Evolutionary conservation across 805 yeast genomes (phyloP).

Genomic region (Lipomyces yamadae): DNA sequence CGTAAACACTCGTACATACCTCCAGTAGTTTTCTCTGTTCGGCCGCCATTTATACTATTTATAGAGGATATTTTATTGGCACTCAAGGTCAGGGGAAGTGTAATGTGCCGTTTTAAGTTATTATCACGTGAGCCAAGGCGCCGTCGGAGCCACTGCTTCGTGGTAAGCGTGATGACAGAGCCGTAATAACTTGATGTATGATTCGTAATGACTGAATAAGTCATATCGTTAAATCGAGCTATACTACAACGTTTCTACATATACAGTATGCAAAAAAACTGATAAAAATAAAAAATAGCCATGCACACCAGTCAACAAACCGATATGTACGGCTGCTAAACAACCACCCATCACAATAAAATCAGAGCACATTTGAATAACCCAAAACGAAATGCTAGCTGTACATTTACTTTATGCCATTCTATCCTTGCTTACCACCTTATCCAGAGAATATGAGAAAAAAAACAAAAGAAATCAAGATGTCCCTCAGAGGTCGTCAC

Average conservation of each 20-base stretch:
- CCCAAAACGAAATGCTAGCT: background rate
- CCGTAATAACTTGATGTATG: background rate
- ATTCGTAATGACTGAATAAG: too few relatives aligned
- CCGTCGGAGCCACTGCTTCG: background rate
- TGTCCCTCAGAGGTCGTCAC: background rate
- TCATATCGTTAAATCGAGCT: background rate
- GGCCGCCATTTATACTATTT: slow-evolving; percentile 54
- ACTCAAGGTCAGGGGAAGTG: background rate
- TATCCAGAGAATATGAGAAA: background rate
- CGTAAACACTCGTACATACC: slow-evolving; percentile 13
- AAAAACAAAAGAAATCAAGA: background rate
- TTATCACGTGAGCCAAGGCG: background rate
- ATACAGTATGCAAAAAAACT: background rate
- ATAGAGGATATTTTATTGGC: too few relatives aligned
- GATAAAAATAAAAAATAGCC: background rate
- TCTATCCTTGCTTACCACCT: background rate
- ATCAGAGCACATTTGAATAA: background rate
- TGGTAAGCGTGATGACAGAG: background rate
- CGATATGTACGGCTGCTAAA: background rate
- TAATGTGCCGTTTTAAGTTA: too few relatives aligned
- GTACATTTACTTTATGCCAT: background rate
- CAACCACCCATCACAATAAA: background rate
- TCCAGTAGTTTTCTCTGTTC: slow-evolving; percentile 77
- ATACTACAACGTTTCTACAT: slow-evolving; percentile 2
- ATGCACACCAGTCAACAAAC: background rate